Evolutionary conservation across 805 yeast species (phyloP).

Genomic region (Wickerhamomyces xylosicus): DNA sequence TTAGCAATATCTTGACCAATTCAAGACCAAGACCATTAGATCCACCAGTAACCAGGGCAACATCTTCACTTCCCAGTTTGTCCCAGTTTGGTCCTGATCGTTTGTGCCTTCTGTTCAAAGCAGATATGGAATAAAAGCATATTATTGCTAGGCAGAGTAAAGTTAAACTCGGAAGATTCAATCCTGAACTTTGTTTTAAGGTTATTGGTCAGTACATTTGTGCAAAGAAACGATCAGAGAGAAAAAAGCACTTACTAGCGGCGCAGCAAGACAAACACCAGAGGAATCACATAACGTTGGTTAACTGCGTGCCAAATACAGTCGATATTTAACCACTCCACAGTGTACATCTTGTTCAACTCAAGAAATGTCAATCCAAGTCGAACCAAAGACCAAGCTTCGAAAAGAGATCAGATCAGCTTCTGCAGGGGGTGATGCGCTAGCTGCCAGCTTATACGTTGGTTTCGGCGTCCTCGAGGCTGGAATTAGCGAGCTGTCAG

Average conservation of each 20-base stretch:
- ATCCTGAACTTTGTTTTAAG: too few relatives aligned
- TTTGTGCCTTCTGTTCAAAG: constrained; percentile 8
- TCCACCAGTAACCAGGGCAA: constrained; percentile 28
- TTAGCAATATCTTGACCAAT: constrained; percentile 13
- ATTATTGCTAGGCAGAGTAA: background rate
- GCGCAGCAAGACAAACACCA: background rate
- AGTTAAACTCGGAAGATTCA: too few relatives aligned
- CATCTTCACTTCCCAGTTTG: constrained; percentile 5
- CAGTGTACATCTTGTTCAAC: background rate
- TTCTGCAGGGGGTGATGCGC: too few relatives aligned
- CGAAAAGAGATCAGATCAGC: too few relatives aligned
- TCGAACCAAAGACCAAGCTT: too few relatives aligned
- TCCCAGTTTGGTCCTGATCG: constrained; percentile 14
- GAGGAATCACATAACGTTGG: background rate
- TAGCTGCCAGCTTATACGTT: too few relatives aligned
- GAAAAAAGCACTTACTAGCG: background rate
- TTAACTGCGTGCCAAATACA: too few relatives aligned
- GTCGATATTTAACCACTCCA: background rate
- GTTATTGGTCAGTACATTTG: too few relatives aligned
- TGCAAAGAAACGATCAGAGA: too few relatives aligned
- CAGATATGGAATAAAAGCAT: background rate
- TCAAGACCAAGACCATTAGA: constrained; percentile 26
- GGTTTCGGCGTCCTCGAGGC: too few relatives aligned
- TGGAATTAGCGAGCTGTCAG: too few relatives aligned
- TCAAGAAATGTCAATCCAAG: too few relatives aligned